phyloP scores from a whole-genome alignment of 2,329 filamentous ascomycete species.

The Colletotrichum sp. region DNA sequence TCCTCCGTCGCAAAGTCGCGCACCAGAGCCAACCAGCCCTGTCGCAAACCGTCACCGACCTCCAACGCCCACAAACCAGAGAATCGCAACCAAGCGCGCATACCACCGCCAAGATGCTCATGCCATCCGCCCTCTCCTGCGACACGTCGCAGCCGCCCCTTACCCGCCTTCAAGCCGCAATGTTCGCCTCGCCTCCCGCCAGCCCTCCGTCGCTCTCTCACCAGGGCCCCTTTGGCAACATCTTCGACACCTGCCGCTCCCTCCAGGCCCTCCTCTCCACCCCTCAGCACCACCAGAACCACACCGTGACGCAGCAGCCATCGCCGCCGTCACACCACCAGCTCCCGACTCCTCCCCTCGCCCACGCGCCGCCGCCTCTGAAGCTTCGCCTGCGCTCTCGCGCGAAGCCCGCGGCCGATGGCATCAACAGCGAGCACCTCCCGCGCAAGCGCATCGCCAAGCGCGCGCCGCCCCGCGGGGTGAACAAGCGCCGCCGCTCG shows the following conservation, averaged over 20 bases:
- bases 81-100: neutral
- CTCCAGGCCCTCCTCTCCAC: slow-evolving; percentile 63
- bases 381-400: slow-evolving; percentile 62
- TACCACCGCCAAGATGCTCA: slow-evolving; percentile 51
- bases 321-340: slow-evolving; percentile 44
- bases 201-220: slow-evolving; percentile 55
- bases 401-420: slow-evolving; percentile 30
- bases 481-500: slow-evolving; percentile 59
- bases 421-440: slow-evolving; percentile 33
- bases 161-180: slow-evolving; percentile 50
- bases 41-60: slow-evolving; percentile 11
- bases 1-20: slow-evolving; percentile 15
- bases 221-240: slow-evolving; percentile 54
- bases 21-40: neutral
- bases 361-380: slow-evolving; percentile 54
- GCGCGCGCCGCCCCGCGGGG: slow-evolving; percentile 50
- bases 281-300: slow-evolving; percentile 31
- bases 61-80: neutral
- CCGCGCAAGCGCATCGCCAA: slow-evolving; percentile 57
- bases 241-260: slow-evolving; percentile 65
- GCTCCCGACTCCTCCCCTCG: slow-evolving; percentile 61
- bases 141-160: slow-evolving; percentile 54
- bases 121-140: slow-evolving; percentile 64
- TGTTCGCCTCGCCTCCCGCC: slow-evolving; percentile 65
- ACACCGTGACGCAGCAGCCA: slow-evolving; percentile 37